Base-by-base conservation (phyloP, 441 rosid genomes). In the Arabidopsis hybrid region DNA sequence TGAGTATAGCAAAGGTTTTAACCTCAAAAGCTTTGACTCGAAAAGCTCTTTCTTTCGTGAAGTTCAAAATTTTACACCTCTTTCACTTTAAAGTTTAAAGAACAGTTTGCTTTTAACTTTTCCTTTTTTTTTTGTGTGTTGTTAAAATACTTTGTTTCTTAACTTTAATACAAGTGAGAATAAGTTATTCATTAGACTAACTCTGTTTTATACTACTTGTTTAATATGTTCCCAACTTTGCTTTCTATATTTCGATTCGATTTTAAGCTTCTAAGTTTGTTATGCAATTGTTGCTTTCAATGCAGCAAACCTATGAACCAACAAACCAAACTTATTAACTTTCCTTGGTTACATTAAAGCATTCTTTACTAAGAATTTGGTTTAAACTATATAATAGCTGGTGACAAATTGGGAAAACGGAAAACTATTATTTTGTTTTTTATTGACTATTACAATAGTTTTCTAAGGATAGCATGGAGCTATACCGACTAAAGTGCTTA, bases 11-110 rank as follows among this genome's bases (percentile, higher is more conserved):
- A 60, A 67, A 60, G 55, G 61, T 42, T 60, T 50, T 50, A 60
- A 75, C 57, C 14, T 75, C 78, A 34, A 75, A 75, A 67, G 73
- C 69, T 75, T 75, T 60, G 69, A 75, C 78, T 67, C 68, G 14
- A 60, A 67, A 71, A 60, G 73, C 39, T 35, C 18, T 59, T 74
- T 65, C 78, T 67, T 43, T 75, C 18, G 63, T 67, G 57, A 60
- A 60, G 55, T 75, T 61, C 73, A 43, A 67, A 67, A 51, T 10
- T 52, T 75, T 60, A 67, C 34, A 75, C 64, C 68, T n/a, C 62
- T 74, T 64, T 75, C 69, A 61, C 74, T 73, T 65, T 73, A 65
- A 65, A 73, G 53, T 38, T 29, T 38, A 74, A 74, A 60, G 68
- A 74, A 60, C 14, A 60, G 5, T 46, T 67, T 60, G 68, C 67